A percentile compares a stretch with the other conserved stretches of the same genome.
Evolutionary conservation across 495 filamentous ascomycete genomes (phyloP).

Genomic region (Hypoxylon lienhwacheense): DNA sequence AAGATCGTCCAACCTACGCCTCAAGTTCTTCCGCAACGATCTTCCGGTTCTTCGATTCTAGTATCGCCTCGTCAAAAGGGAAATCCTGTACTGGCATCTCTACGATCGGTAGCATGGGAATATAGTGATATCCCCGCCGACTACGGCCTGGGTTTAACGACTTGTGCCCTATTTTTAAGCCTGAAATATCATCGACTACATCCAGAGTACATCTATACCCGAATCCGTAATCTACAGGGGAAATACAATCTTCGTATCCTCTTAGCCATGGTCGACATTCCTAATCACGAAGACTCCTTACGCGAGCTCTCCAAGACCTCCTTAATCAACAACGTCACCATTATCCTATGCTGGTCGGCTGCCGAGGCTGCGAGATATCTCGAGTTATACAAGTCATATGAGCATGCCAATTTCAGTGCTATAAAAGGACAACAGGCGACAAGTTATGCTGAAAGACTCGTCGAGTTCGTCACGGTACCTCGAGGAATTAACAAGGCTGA

Average conservation of each 20-base stretch:
- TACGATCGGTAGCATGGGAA: conserved; percentile 89
- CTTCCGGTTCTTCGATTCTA: conserved; percentile 74
- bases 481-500: conserved; percentile 93
- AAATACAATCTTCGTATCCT: conserved; percentile 84
- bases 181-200: conserved; percentile 98
- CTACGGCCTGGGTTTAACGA: conserved; percentile 84
- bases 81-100: conserved; percentile 84
- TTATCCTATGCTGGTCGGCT: conserved; percentile 91
- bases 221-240: conserved; percentile 74
- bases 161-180: conserved; percentile 88
- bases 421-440: conserved; percentile 82
- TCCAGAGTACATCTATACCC: conserved; percentile 96
- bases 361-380: conserved; percentile 91
- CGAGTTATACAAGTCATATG: conserved; percentile 90
- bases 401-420: conserved; percentile 75
- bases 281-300: conserved; percentile 76
- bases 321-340: conserved; percentile 84
- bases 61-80: conserved; percentile 87
- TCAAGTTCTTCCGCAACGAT: conserved; percentile 69
- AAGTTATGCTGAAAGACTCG: conserved; percentile 80
- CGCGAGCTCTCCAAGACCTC: conserved; percentile 82
- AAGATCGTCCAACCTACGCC: conserved; percentile 86
- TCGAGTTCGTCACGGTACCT: conserved; percentile 92
- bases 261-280: conserved; percentile 90
- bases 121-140: conserved; percentile 94